Base-by-base conservation (phyloP, 106 monocot genomes). In the Acorus calamus region DNA sequence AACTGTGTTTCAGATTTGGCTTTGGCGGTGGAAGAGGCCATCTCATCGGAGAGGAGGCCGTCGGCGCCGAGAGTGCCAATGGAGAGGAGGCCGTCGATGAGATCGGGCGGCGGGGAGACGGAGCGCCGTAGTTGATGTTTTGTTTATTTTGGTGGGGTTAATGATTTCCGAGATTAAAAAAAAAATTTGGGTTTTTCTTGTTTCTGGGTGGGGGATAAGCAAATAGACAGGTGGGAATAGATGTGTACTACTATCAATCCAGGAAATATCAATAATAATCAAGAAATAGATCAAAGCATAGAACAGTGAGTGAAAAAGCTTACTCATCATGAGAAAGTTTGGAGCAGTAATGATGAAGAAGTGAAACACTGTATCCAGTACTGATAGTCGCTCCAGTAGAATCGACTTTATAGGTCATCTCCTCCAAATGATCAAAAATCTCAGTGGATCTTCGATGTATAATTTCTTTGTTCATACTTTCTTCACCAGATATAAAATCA, bases 321-420 rank as follows among this genome's bases (percentile, higher is more conserved):
- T 80, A 91, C 96, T 70, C 62, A 75, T 92, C 91, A 63, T 66
- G 76, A 63, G 96, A 83, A 73, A 98, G 85, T 63, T 88, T 91
- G 48, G 69, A 69, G 71, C 96, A 98, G 55, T 98, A 98, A 54
- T 48, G 73, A 74, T 88, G 77, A 52, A 98, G 80, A 71, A 98
- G 91, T 59, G 87, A 83, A 55, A 98, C 70, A 63, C 96, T 98
- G 50, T 77, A 85, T 54, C 81, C 88, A 50, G 96, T 88, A 62
- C 83, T 98, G 59, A 98, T 85, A 56, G 85, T 88, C 10, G 96
- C 91, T 55, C 96, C 96, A 64, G 91, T 92, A 52, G 55, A 57
- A 52, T 76, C 53, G 59, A 92, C 96, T 71, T 65, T 77, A 59
- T 80, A 98, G 55, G 62, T 74, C 56, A 14, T 71, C 73, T 98